Evolutionary conservation across 208 protist genomes (phyloP), one percentile per base, ranked within the genome.

Genomic region (Hexamita inflata): DNA sequence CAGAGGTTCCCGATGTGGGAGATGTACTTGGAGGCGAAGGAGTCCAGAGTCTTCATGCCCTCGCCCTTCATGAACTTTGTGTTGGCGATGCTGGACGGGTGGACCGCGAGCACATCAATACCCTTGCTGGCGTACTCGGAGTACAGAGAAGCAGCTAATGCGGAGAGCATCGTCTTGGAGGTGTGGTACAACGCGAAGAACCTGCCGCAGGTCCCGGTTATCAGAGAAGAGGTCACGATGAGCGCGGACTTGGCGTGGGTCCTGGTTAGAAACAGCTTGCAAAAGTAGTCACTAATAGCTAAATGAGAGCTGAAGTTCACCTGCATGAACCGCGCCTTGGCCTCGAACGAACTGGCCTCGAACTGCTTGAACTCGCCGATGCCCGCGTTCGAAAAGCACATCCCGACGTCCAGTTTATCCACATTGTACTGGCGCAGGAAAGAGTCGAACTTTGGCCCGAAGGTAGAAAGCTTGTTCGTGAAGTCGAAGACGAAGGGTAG

Each of bases 31-130:
- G n/a, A n/a, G n/a, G n/a, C n/a, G n/a, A n/a, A n/a, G n/a, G n/a
- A n/a, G n/a, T n/a, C n/a, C n/a, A n/a, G n/a, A n/a, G n/a, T n/a
- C n/a, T n/a, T n/a, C n/a, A n/a, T n/a, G n/a, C n/a, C n/a, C n/a
- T n/a, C n/a, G n/a, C n/a, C n/a, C n/a, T n/a, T n/a, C n/a, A n/a
- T n/a, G 60, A 66, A 66, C 15, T 38, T 38, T 38, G 60, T 38
- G 26, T 38, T 30, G 13, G 13, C 15, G 60, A 66, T 66, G 15
- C 24, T 66, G 24, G 24, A 15, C 34, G 60, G 60, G 34, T 66
- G 60, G 13, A 66, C 60, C 60, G 60, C 60, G 13, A 66, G 60
- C 15, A 66, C 34, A 38, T 66, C 60, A 66, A 66, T 66, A 15
- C 60, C 24, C 24, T 40, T 15, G 13, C 60, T 66, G 15, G 60